Evolutionary conservation across 352 stramenopile species (phyloP), one percentile per base, ranked within the genome.

Genomic region (Poterioochromonas sp.): DNA sequence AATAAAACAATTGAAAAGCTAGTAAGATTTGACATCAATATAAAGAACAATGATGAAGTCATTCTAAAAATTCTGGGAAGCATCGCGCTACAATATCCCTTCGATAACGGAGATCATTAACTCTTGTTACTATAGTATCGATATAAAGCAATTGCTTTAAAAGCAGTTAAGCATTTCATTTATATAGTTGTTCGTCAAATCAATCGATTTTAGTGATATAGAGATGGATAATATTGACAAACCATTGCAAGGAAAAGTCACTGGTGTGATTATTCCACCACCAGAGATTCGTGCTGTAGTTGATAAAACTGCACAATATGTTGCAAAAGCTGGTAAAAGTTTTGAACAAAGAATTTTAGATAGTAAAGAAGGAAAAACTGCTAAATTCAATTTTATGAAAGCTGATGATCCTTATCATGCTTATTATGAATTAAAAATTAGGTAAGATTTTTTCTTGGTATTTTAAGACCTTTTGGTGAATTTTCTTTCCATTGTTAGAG

Each of bases 351-450:
- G 93, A 77, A 99, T 99, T 84, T 82, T 90, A 37, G 85, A 85
- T 22, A 92, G 88, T 73, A 92, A 89, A 73, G 93, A 98, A 86
- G 92, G 92, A 47, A 93, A 95, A 80, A 96, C 91, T 60, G 86
- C 93, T 62, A 98, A 98, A 82, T 98, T 99, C 85, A 92, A 94
- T 40, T 99, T 99, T 85, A 87, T 99, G 82, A 90, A 93, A 58
- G 83, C 87, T 37, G 84, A 87, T 20, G 93, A 96, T 76, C 95
- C 95, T 53, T 99, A 98, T 84, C 91, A 99, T 85, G 91, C 92
- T 32, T 99, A 98, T 86, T 99, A 99, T 82, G 93, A 98, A 88
- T 87, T 97, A 82, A 94, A 95, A 78, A 95, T 99, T 76, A 82
- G 82, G 63, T 88, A 94, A 78, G 12, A 18, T 71, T n/a, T 43